These are phyloP conservation scores for Starmerella vaccinii DNA, from an alignment of 805 yeast species.

Conservation along the genomic window DNA sequence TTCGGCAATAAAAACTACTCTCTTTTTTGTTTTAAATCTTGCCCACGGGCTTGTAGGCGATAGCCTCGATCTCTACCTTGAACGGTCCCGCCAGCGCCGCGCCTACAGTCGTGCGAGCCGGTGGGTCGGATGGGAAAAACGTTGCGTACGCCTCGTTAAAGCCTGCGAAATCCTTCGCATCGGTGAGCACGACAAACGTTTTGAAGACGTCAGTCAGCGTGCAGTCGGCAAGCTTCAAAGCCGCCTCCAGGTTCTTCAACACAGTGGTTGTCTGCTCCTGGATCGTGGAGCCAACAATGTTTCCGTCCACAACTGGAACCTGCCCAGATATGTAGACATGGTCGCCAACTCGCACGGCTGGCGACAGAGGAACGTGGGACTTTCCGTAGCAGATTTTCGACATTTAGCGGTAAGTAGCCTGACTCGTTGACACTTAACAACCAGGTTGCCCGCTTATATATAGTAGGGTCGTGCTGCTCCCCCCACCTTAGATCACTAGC, in stretches of 20 bases:
- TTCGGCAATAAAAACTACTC: too few species aligned
- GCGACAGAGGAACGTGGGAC: conserved; percentile 17
- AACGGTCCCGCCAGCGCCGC: conserved; percentile 16
- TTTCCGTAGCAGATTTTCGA: conserved; percentile 16
- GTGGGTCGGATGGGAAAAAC: conserved; percentile 17
- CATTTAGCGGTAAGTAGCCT: too few species aligned
- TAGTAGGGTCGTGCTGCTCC: too few species aligned
- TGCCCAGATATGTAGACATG: conserved; percentile 18
- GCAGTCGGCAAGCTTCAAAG: conserved; percentile 17
- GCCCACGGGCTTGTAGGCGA: conserved; percentile 17
- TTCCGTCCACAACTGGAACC: conserved; percentile 19
- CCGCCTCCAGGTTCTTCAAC: conserved; percentile 15
- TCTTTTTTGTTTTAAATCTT: too few species aligned
- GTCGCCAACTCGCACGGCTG: conserved; percentile 22
- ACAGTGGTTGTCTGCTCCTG: conserved; percentile 16
- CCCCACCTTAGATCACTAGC: not conserved
- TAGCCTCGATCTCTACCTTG: conserved; percentile 20
- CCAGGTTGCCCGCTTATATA: not conserved
- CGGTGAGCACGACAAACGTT: conserved; percentile 14
- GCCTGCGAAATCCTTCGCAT: conserved; percentile 15
- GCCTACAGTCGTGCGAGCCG: conserved; percentile 21
- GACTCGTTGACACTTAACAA: too few species aligned
- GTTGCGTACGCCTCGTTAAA: conserved; percentile 16
- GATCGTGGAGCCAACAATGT: conserved; percentile 17
- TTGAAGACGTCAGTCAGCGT: conserved; percentile 15